Percentiles rank a stretch among this genome's conserved stretches.
Evolutionary conservation across 2,329 filamentous ascomycete species (phyloP).

Genomic region (Monilinia polystroma): DNA sequence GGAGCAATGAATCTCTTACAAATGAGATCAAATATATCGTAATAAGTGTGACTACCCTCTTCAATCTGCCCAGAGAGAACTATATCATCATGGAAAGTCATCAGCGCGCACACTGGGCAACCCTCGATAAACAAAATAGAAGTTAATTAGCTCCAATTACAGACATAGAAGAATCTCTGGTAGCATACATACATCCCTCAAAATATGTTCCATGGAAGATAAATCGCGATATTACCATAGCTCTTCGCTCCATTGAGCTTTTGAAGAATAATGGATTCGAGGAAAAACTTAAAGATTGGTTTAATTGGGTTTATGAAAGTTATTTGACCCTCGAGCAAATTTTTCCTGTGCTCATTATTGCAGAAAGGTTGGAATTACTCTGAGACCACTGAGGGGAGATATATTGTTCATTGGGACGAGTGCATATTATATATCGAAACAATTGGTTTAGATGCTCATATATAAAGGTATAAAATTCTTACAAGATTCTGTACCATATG

Average conservation of each 20-base stretch:
- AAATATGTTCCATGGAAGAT: constrained; percentile 65
- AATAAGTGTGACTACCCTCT: constrained; percentile 55
- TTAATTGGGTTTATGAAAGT: constrained; percentile 73
- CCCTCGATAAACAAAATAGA: constrained; percentile 54
- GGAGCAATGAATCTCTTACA: constrained; percentile 60
- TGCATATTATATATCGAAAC: constrained; percentile 71
- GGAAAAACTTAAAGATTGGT: constrained; percentile 51
- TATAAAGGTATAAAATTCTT: constrained; percentile 22
- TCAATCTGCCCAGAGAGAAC: background rate
- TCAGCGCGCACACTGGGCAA: constrained; percentile 67
- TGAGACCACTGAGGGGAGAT: constrained; percentile 54
- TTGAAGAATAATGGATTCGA: constrained; percentile 55
- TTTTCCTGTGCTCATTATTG: constrained; percentile 60
- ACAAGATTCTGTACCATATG: constrained; percentile 22
- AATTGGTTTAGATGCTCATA: constrained; percentile 61
- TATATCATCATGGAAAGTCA: background rate
- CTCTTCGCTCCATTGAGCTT: constrained; percentile 50
- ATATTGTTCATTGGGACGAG: constrained; percentile 59
- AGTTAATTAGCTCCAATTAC: constrained; percentile 56
- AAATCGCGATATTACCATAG: constrained; percentile 56
- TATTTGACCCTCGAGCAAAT: constrained; percentile 68
- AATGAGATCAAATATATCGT: constrained; percentile 60
- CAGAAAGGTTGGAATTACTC: constrained; percentile 38
- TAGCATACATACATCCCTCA: constrained; percentile 61
- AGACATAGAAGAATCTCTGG: constrained; percentile 58